These are phyloP conservation scores for Symbiodinium natans DNA, from an alignment of 73 alveolate genomes.

Conservation along the genomic window DNA sequence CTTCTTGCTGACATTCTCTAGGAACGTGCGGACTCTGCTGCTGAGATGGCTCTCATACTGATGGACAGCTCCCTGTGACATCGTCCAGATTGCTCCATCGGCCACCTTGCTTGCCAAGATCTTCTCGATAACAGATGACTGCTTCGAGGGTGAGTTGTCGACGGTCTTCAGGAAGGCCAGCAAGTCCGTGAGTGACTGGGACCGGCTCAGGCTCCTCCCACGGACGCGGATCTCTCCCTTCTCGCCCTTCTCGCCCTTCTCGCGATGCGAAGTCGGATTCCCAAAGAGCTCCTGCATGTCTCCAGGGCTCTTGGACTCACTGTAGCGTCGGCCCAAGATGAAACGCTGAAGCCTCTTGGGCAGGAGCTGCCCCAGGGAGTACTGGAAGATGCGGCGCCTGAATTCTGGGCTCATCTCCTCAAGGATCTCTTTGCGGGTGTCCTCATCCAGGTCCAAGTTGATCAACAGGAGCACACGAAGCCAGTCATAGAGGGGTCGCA, in stretches of 20 bases:
- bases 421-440: slow-evolving; percentile 22
- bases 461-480: slow-evolving; percentile 61
- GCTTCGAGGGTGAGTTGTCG: slow-evolving; percentile 10
- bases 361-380: slow-evolving; percentile 47
- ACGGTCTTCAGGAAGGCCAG: background rate
- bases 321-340: background rate
- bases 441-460: slow-evolving; percentile 65
- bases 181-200: background rate
- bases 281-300: background rate
- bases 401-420: slow-evolving; percentile 92
- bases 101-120: slow-evolving; percentile 68
- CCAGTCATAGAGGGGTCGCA: slow-evolving; percentile 64
- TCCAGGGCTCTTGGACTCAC: background rate
- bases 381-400: slow-evolving; percentile 72
- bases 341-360: slow-evolving; percentile 14
- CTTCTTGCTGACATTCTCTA: slow-evolving; percentile 33
- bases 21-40: slow-evolving; percentile 28
- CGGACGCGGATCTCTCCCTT: background rate
- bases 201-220: background rate
- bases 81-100: background rate
- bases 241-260: background rate
- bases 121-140: slow-evolving; percentile 55
- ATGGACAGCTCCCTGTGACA: slow-evolving; percentile 87
- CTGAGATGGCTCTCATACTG: slow-evolving; percentile 92
- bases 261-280: background rate